These are phyloP conservation scores for Eimeria tenella DNA, from an alignment of 169 alveolate genomes.

Conservation along the genomic window DNA sequence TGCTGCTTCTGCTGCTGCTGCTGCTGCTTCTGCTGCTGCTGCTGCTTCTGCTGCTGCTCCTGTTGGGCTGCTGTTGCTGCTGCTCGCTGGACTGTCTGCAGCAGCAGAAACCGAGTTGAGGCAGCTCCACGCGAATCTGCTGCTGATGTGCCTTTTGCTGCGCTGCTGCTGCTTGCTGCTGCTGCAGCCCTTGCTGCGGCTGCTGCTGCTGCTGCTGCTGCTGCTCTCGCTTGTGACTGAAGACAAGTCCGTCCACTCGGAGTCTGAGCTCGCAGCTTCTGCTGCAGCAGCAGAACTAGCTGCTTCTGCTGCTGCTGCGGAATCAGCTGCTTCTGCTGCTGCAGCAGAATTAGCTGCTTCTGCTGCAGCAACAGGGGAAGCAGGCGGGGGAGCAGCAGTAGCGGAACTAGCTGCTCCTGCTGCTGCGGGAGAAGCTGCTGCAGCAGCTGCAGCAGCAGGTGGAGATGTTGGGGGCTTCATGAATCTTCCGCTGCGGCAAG, in stretches of 20 bases:
- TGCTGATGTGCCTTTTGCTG: not conserved
- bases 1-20: not conserved
- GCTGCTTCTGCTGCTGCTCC: not conserved
- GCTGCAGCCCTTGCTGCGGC: constrained; percentile 49
- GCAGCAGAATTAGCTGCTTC: too few relatives aligned
- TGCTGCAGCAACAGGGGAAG: too few relatives aligned
- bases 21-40: not conserved
- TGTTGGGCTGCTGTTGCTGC: not conserved
- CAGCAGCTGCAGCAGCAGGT: not conserved
- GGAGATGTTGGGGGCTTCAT: not conserved
- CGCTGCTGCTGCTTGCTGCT: not conserved
- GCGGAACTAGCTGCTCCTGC: constrained; percentile 37
- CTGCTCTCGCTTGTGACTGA: not conserved
- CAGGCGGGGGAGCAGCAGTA: not conserved
- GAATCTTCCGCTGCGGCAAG: not conserved
- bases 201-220: constrained; percentile 50
- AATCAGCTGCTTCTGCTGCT: too few relatives aligned
- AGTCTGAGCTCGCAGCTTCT: not conserved
- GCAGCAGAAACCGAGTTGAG: not conserved
- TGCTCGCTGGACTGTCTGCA: not conserved
- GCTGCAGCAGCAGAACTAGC: too few relatives aligned
- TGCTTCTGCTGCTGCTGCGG: too few relatives aligned
- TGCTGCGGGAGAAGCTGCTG: not conserved
- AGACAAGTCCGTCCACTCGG: constrained; percentile 17
- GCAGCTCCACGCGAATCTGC: not conserved